Evolutionary conservation across 169 alveolate species (phyloP), one percentile per base, ranked within the genome.

Genomic region (Eimeria acervulina): DNA sequence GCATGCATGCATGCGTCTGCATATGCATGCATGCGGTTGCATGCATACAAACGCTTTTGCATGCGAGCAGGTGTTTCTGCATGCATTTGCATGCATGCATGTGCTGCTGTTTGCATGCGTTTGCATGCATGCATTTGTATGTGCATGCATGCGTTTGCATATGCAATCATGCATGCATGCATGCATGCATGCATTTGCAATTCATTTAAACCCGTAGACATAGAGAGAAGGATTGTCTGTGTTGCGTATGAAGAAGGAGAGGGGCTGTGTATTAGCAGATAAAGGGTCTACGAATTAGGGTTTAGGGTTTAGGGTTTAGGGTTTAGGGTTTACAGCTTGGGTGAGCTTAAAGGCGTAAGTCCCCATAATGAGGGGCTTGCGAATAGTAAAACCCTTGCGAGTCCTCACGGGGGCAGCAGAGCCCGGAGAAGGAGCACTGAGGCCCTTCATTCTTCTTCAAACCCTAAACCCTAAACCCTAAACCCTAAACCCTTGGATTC

Each of bases 311-410:
- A 51, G 51, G 70, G 51, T 28, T 19, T 68, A 51, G 61, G 72
- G 51, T 38, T 44, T 38, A 36, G 61, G 59, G 42, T 59, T 81
- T 81, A 93, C 93, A 28, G 84, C 87, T 8, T 70, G 93, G 12
- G 93, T 52, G 26, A 93, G 92, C 33, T 55, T 66, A 33, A 93
- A 93, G 51, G 96, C 96, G 55, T 81, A 93, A 36, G 84, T 93
- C 52, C 92, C 93, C 70, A 93, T 63, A 26, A 93, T 78, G n/a
- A 93, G 78, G 76, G 93, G 68, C 55, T 93, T 84, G 3, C 87
- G 26, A 21, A 93, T 70, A 33, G 93, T 84, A 21, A 93, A 66
- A 28, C 92, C 92, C 7, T 51, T 74, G 31, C 55, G 68, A n/a
- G 52, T 51, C 26, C 70, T 33, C 72, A 23, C 19, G 5, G 42